phyloP scores from a whole-genome alignment of 495 filamentous ascomycete species.

The Lineolata rhizophorae region DNA sequence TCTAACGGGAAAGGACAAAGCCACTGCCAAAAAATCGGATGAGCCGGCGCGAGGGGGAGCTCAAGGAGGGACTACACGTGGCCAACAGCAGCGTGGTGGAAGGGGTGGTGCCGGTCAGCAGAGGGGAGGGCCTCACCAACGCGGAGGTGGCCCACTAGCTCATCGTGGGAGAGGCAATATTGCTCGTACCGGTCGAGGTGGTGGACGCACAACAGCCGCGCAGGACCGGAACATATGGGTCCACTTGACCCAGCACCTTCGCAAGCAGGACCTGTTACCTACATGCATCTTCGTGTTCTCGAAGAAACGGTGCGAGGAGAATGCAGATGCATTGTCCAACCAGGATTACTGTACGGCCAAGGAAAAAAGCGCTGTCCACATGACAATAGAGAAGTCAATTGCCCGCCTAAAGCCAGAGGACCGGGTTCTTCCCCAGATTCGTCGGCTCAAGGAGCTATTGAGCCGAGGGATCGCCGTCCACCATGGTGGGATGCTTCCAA shows the following conservation, averaged over 20 bases:
- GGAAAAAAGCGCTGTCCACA: conserved; percentile 91
- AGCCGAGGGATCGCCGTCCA: conserved; percentile 85
- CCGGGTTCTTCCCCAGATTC: conserved; percentile 69
- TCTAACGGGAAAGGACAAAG: conserved; percentile 63
- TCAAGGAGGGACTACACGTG: conserved; percentile 29
- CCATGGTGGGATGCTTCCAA: conserved; percentile 84
- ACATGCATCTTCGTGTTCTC: conserved; percentile 97
- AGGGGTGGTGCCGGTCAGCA: conserved; percentile 23
- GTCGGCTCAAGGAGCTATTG: conserved; percentile 65
- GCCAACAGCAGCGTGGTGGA: conserved; percentile 26
- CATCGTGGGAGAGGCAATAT: conserved; percentile 52
- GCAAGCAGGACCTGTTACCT: conserved; percentile 66
- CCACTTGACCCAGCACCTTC: conserved; percentile 73
- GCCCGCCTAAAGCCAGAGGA: conserved; percentile 85
- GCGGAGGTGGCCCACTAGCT: conserved; percentile 32
- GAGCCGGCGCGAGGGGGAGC: conserved; percentile 17
- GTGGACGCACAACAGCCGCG: conserved; percentile 61
- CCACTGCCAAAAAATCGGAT: conserved; percentile 18
- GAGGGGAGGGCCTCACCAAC: conserved; percentile 33
- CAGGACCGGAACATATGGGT: conserved; percentile 98
- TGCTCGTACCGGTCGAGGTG: conserved; percentile 64
- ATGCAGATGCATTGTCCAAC: conserved; percentile 83
- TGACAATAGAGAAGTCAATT: conserved; percentile 92
- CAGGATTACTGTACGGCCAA: conserved; percentile 79
- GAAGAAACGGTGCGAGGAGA: conserved; percentile 91